A percentile compares a stretch with the other conserved stretches of the same genome.
These are phyloP conservation scores for Lithospermum erythrorhizon DNA, from an alignment of 257 asterid genomes.

Conservation along the genomic window DNA sequence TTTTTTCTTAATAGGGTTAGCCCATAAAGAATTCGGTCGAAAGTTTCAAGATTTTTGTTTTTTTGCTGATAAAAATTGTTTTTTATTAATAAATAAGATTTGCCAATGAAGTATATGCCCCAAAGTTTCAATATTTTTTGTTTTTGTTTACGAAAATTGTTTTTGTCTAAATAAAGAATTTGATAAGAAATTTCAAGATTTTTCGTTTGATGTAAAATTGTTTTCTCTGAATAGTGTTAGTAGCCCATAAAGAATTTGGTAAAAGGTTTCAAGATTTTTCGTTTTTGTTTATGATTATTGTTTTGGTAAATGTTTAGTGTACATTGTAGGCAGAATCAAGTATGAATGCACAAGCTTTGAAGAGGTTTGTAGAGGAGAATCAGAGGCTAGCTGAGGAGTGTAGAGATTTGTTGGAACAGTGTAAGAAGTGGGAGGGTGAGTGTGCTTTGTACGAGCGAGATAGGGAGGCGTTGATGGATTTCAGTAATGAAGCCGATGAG, in stretches of 20 bases:
- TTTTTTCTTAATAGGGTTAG: no score
- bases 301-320: background rate
- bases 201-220: no score
- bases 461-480: constrained; percentile 94
- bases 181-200: no score
- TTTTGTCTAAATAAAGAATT: no score
- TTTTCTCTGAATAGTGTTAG: background rate
- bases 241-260: background rate
- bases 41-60: background rate
- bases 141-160: no score
- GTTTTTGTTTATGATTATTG: background rate
- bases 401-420: constrained; percentile 46
- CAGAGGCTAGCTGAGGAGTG: constrained; percentile 79
- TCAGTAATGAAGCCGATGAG: constrained; percentile 88
- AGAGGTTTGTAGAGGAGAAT: constrained; percentile 91
- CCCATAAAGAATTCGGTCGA: no score
- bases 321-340: constrained; percentile 63
- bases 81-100: no score
- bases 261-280: background rate
- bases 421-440: constrained; percentile 88
- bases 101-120: no score
- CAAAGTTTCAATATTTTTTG: no score
- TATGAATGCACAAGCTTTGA: constrained; percentile 84
- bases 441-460: constrained; percentile 78
- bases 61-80: background rate